Base-by-base conservation (phyloP, 2,329 filamentous ascomycete genomes). In the Fusarium aywerte region DNA sequence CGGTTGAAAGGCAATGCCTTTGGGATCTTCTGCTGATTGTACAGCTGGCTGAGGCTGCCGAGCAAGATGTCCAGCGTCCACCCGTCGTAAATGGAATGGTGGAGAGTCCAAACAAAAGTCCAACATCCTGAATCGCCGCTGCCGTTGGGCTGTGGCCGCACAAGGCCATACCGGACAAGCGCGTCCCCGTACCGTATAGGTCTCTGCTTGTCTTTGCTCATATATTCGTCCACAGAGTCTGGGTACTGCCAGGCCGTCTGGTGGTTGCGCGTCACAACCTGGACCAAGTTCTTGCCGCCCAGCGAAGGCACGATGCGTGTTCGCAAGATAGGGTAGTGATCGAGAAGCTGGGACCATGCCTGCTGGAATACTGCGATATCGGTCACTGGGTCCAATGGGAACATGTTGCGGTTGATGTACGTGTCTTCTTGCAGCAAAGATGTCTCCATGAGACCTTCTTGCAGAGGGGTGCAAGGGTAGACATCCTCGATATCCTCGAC, bases 291-390 rank as follows among this genome's bases (percentile, higher is more conserved):
- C 23, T 38, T 33, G 27, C 36, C 48, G 48, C 48, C 48, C 35
- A 42, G 35, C 27, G 48, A 51, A 51, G 48, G 48, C 36, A 51
- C 48, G 48, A 51, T 51, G 27, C 48, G 48, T 51, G 48, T 51
- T 42, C 48, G 48, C 27, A 51, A 51, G 48, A 51, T 51, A 51
- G 48, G 48, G 36, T 51, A 51, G 48, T 51, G 48, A 42, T 51
- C 36, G 27, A 51, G 48, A 51, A 51, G 48, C 48, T 51, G 48
- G 48, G 48, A 42, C 48, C 48, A 51, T 29, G 48, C 48, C 48
- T 51, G 36, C 36, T 51, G 27, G 36, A 51, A 51, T 51, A 51
- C 27, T 51, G 36, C 48, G 48, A 51, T 51, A 40, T 51, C 48
- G 36, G 48, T 51, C 27, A 25, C 35, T 25, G 48, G 13, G 36